Base-by-base conservation (phyloP, 805 yeast species). In the Cyberlindnera petersonii region DNA sequence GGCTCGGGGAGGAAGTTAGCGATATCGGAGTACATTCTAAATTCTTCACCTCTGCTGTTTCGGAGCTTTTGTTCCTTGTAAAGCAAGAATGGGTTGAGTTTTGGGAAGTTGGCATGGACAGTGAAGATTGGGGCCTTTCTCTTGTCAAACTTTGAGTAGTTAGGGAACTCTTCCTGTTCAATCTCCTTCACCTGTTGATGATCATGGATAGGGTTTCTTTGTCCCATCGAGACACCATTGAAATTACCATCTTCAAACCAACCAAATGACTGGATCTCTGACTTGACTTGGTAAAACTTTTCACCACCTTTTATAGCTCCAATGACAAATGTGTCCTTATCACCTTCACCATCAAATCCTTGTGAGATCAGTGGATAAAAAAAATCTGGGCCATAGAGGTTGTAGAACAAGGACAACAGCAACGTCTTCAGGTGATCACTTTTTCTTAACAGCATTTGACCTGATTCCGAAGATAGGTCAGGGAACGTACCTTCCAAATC, bases 261-360 rank as follows among this genome's bases (percentile, higher is more conserved):
- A 11, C 59, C 59, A 42, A 54, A 52, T 14, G 59, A 36, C 30
- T 49, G 49, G 22, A 54, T 51, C 19, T 44, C 48, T 4, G 59
- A 48, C 19, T 47, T 45, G 4, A 75, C 71, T 57, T 81, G 88
- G 54, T 71, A 75, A 56, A 68, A 78, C 11, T 22, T 33, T 26
- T 52, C 56, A 14, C 36, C 48, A 15, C 45, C 43, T 26, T 39
- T 45, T 23, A 50, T 39, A 4, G 88, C 85, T 2, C 86, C 88
- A 9, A 82, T 76, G 27, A 77, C 71, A 48, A 80, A 82, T 0
- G 91, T 81, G 53, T 83, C 91, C 55, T 83, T 83, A 53, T 83
- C 91, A 36, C 91, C 89, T 63, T 82, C 84, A 20, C 91, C 91
- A 1, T 86, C 79, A 19, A 77, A 68, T 4, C 86, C 86, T 53